These are phyloP conservation scores for Starmera quercuum DNA, from an alignment of 805 yeast genomes.

Conservation along the genomic window DNA sequence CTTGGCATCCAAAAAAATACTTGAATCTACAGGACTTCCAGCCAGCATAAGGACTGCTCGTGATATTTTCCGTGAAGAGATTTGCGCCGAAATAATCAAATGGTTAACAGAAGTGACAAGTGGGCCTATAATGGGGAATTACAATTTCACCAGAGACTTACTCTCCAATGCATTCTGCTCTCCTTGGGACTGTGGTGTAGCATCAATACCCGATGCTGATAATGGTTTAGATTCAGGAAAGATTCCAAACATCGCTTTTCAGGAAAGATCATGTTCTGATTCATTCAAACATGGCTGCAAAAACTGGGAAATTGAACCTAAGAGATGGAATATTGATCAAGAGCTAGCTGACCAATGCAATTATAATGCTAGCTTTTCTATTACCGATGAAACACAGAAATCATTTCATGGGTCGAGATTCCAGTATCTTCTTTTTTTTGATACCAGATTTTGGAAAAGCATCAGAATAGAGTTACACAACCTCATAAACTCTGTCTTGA, in stretches of 20 bases:
- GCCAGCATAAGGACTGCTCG: slow-evolving; percentile 58
- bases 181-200: slow-evolving; percentile 54
- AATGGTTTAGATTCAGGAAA: slow-evolving; percentile 8
- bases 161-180: slow-evolving; percentile 52
- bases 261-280: slow-evolving; percentile 1
- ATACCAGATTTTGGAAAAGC: slow-evolving; percentile 63
- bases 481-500: slow-evolving; percentile 54
- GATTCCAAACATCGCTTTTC: slow-evolving; percentile 7
- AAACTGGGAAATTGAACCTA: slow-evolving; percentile 35
- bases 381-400: not conserved
- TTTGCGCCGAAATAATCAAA: slow-evolving; percentile 62
- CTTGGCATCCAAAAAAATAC: slow-evolving; percentile 42
- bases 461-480: slow-evolving; percentile 53
- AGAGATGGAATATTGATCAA: slow-evolving; percentile 39
- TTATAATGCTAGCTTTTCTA: slow-evolving; percentile 22
- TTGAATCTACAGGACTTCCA: slow-evolving; percentile 58
- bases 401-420: slow-evolving; percentile 33
- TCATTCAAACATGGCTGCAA: slow-evolving; percentile 17
- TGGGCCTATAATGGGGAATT: slow-evolving; percentile 44
- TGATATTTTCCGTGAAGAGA: slow-evolving; percentile 72
- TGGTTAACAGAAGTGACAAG: slow-evolving; percentile 58
- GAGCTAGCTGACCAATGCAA: slow-evolving; percentile 38
- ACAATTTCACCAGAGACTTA: slow-evolving; percentile 36
- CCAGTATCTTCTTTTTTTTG: slow-evolving; percentile 44
- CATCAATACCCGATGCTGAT: not conserved